Evolutionary conservation across 2,329 filamentous ascomycete species (phyloP).

Genomic region (Erysiphe neolycopersici): DNA sequence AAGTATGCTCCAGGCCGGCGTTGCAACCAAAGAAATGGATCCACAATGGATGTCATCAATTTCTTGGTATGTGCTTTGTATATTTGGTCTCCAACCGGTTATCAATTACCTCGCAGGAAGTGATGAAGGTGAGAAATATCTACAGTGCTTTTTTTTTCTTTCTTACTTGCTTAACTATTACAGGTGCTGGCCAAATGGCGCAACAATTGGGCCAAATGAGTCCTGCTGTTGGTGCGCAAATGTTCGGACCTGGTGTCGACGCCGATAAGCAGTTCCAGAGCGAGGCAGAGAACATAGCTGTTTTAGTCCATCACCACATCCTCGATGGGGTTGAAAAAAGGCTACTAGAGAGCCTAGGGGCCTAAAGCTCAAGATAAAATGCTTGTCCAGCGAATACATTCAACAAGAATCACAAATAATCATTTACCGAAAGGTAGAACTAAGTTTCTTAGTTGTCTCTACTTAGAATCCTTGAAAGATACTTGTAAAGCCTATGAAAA

Average conservation of each 20-base stretch:
- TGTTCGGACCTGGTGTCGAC: constrained; percentile 82
- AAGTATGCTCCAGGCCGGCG: constrained; percentile 93
- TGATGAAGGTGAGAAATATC: constrained; percentile 50
- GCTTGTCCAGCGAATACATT: too few species aligned
- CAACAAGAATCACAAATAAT: too few species aligned
- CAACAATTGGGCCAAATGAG: constrained; percentile 60
- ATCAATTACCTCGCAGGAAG: constrained; percentile 92
- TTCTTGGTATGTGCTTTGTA: constrained; percentile 95
- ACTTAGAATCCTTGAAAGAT: too few species aligned
- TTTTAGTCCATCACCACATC: constrained; percentile 81
- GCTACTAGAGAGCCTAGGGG: constrained; percentile 27
- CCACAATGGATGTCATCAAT: constrained; percentile 96
- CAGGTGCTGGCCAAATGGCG: constrained; percentile 65
- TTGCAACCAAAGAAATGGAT: constrained; percentile 86
- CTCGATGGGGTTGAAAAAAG: constrained; percentile 70
- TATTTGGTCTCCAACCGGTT: constrained; percentile 88
- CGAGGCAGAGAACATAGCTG: constrained; percentile 87
- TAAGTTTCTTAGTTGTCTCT: too few species aligned
- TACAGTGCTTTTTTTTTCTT: not conserved
- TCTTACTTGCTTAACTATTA: not conserved
- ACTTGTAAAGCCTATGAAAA: too few species aligned
- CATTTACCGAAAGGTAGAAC: too few species aligned
- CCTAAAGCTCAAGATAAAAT: constrained; percentile 2
- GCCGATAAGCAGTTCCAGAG: constrained; percentile 83
- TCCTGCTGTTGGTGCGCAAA: constrained; percentile 31